Percentiles rank a stretch among this genome's conserved stretches.
Evolutionary conservation across 1,284 basidiomycete genomes (phyloP).

Genomic region (Moniliophthora roreri): DNA sequence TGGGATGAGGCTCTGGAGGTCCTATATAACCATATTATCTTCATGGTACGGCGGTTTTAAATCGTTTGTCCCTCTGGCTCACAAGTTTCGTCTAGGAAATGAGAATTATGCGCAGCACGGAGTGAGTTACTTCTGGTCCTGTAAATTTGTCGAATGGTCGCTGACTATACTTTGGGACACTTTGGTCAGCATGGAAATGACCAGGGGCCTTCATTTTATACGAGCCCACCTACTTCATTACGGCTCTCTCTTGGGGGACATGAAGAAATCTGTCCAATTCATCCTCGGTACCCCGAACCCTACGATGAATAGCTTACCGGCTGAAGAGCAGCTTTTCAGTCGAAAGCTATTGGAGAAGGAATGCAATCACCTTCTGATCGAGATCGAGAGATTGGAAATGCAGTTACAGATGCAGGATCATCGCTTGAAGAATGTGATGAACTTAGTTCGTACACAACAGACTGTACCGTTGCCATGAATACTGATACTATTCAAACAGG

Average conservation of each 20-base stretch:
- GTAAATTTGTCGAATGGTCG: too few relatives aligned
- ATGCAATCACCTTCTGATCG: constrained; percentile 31
- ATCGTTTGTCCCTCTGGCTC: not conserved
- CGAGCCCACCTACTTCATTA: constrained; percentile 45
- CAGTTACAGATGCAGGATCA: constrained; percentile 38
- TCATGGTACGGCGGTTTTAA: constrained; percentile 32
- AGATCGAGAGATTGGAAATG: constrained; percentile 39
- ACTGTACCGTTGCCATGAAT: not conserved
- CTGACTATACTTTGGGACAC: too few relatives aligned
- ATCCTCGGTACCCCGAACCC: constrained; percentile 43
- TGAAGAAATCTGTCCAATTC: constrained; percentile 39
- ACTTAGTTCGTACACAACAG: constrained; percentile 33
- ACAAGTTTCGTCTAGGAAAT: constrained; percentile 30
- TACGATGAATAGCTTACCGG: constrained; percentile 30
- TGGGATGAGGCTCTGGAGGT: constrained; percentile 56
- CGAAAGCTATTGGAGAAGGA: constrained; percentile 31
- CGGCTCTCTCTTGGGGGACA: constrained; percentile 39
- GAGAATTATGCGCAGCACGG: constrained; percentile 31
- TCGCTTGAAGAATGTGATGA: constrained; percentile 46
- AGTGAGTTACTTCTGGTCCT: too few relatives aligned
- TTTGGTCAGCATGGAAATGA: constrained; percentile 29
- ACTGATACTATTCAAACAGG: constrained; percentile 25
- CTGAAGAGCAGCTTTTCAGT: constrained; percentile 20
- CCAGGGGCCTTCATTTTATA: constrained; percentile 34
- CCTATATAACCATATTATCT: constrained; percentile 45